These are phyloP conservation scores for Ascochyta rabiei DNA, from an alignment of 2,329 filamentous ascomycete species.

Conservation along the genomic window DNA sequence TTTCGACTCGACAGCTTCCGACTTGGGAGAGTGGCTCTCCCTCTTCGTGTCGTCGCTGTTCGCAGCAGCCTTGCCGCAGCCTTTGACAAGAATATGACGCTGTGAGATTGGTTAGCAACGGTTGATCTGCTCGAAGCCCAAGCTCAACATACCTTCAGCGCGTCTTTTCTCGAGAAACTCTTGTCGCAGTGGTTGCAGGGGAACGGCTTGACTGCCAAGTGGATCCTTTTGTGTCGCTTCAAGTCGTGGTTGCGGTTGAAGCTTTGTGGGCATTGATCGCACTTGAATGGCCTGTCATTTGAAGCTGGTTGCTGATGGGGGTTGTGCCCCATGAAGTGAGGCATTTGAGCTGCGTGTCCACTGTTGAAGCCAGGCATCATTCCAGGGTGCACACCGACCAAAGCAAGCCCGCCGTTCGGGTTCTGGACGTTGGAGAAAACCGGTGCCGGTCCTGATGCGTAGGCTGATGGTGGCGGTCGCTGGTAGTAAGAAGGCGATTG, in stretches of 20 bases:
- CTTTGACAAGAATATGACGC: conserved; percentile 72
- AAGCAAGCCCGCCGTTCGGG: conserved; percentile 72
- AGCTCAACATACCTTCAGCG: conserved; percentile 77
- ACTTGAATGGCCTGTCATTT: conserved; percentile 90
- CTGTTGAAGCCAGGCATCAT: conserved; percentile 67
- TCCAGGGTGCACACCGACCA: conserved; percentile 66
- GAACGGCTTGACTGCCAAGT: conserved; percentile 93
- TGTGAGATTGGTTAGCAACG: conserved; percentile 35
- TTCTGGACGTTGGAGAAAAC: conserved; percentile 81
- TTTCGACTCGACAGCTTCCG: conserved; percentile 39
- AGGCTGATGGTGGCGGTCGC: conserved; percentile 51
- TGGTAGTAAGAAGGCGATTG: conserved; percentile 56
- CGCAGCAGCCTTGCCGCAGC: conserved; percentile 62
- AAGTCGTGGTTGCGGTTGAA: conserved; percentile 97
- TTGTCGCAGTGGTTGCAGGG: conserved; percentile 92
- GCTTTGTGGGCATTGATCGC: conserved; percentile 87
- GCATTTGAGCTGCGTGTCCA: conserved; percentile 68
- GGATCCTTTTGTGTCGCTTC: conserved; percentile 94
- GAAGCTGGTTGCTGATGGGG: conserved; percentile 58
- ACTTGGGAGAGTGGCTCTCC: conserved; percentile 44
- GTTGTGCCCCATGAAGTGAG: conserved; percentile 63
- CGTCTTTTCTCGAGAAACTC: conserved; percentile 95
- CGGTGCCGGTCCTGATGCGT: conserved; percentile 61
- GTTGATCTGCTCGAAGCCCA: conserved; percentile 41
- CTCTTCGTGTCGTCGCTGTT: conserved; percentile 41